Conservation (phyloP, 2,329 filamentous ascomycete genomes). For the Xenosphaeropsis pyriputrescens region DNA sequence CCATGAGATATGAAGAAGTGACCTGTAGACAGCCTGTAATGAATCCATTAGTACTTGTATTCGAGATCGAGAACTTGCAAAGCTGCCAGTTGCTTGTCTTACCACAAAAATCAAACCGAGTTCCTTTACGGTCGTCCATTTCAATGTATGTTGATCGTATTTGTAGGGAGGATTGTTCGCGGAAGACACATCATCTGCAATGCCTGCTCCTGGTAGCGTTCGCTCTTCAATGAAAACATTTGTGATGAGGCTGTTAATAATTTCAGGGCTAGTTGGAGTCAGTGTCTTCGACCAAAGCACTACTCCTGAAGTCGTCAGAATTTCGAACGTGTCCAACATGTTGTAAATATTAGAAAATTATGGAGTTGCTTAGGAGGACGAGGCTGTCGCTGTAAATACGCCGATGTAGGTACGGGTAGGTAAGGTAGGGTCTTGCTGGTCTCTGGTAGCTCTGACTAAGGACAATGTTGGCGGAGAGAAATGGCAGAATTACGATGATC, state of each 20-base stretch:
- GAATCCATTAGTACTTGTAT: background rate
- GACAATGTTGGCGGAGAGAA: too few species aligned
- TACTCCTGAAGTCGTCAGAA: conserved; percentile 88
- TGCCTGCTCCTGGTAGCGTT: conserved; percentile 38
- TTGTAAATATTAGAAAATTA: conserved; percentile 3
- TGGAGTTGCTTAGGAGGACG: background rate
- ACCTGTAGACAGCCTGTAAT: conserved; percentile 82
- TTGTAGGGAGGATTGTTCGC: conserved; percentile 61
- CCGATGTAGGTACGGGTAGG: too few species aligned
- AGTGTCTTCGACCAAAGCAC: conserved; percentile 92
- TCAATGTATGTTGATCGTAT: conserved; percentile 86
- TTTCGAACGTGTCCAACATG: conserved; percentile 96
- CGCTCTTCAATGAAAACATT: conserved; percentile 98
- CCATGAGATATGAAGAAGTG: conserved; percentile 88
- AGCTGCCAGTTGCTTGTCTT: conserved; percentile 16
- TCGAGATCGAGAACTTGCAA: background rate
- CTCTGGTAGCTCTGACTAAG: too few species aligned
- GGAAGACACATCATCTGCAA: conserved; percentile 45
- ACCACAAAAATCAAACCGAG: conserved; percentile 92
- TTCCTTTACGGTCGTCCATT: conserved; percentile 89
- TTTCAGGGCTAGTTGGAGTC: conserved; percentile 60
- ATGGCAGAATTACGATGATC: too few species aligned
- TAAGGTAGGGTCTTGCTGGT: too few species aligned
- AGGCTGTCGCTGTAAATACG: too few species aligned
- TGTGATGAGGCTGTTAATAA: conserved; percentile 89